phyloP scores from a whole-genome alignment of 2,329 filamentous ascomycete species.

The Penicillium olsonii region DNA sequence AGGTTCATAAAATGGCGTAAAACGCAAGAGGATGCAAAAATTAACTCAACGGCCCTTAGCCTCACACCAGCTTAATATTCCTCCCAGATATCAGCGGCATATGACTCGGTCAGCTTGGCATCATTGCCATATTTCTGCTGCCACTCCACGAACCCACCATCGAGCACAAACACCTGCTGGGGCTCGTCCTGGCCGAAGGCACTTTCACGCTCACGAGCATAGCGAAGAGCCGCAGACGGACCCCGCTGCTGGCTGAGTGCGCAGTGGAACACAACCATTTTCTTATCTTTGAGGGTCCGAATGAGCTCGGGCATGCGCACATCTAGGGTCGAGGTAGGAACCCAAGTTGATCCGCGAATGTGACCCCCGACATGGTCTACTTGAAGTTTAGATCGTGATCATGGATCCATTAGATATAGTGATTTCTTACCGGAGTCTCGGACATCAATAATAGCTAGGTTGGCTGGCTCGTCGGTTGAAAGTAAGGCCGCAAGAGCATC shows the following conservation, averaged over 20 bases:
- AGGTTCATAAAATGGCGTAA: background rate
- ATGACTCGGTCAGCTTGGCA: conserved; percentile 77
- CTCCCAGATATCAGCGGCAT: conserved; percentile 81
- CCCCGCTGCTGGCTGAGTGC: conserved; percentile 88
- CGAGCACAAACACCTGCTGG: conserved; percentile 79
- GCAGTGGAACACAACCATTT: conserved; percentile 92
- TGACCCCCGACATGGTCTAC: conserved; percentile 88
- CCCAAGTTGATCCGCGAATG: conserved; percentile 74
- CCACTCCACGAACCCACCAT: conserved; percentile 85
- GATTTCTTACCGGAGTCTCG: conserved; percentile 69
- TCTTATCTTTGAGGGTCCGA: conserved; percentile 71
- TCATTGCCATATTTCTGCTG: conserved; percentile 79
- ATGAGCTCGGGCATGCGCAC: conserved; percentile 79
- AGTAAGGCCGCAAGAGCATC: conserved; percentile 68
- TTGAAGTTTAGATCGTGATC: background rate
- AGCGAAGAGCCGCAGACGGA: conserved; percentile 78
- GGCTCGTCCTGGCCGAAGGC: conserved; percentile 44
- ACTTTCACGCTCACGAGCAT: conserved; percentile 64
- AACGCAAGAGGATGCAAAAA: background rate
- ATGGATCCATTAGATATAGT: background rate
- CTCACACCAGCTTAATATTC: conserved; percentile 39
- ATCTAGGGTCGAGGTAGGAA: conserved; percentile 73
- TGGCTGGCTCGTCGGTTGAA: conserved; percentile 46
- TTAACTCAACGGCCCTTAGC: background rate
- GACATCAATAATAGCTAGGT: conserved; percentile 80